Conservation (phyloP, 2,329 filamentous ascomycete species). For the Alternaria dauci region DNA sequence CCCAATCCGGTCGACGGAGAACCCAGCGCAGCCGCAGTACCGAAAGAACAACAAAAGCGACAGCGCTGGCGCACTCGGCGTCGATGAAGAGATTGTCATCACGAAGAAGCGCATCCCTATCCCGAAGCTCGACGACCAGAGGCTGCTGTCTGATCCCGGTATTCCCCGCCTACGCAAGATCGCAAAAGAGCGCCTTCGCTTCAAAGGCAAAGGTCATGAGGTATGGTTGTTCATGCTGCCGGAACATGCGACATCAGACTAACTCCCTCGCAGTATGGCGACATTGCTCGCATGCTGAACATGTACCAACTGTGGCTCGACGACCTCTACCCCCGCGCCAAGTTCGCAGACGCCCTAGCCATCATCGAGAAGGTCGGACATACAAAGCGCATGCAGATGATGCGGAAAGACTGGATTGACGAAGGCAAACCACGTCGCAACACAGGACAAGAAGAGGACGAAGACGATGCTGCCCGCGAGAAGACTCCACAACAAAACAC, state of each 20-base stretch:
- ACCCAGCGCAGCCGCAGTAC: slow-evolving; percentile 19
- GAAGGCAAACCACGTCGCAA: slow-evolving; percentile 67
- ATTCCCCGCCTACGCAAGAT: slow-evolving; percentile 81
- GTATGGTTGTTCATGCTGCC: slow-evolving; percentile 53
- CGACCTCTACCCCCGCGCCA: slow-evolving; percentile 92
- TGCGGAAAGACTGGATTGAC: slow-evolving; percentile 84
- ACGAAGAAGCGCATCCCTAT: slow-evolving; percentile 77
- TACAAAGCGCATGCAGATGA: slow-evolving; percentile 76
- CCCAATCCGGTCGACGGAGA: slow-evolving; percentile 47
- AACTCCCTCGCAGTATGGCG: slow-evolving; percentile 71
- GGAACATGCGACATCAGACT: slow-evolving; percentile 7
- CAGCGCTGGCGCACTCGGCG: slow-evolving; percentile 67
- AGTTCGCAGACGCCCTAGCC: slow-evolving; percentile 84
- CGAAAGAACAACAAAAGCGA: slow-evolving; percentile 27
- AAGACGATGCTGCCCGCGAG: slow-evolving; percentile 24
- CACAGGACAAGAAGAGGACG: slow-evolving; percentile 37
- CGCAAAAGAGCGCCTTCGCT: slow-evolving; percentile 73
- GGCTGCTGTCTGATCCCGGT: slow-evolving; percentile 81
- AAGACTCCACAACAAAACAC: slow-evolving; percentile 8
- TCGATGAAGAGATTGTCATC: slow-evolving; percentile 87
- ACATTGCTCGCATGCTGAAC: slow-evolving; percentile 80
- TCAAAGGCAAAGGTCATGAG: slow-evolving; percentile 95
- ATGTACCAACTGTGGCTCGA: slow-evolving; percentile 98
- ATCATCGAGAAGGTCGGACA: slow-evolving; percentile 96
- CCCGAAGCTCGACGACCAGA: slow-evolving; percentile 86